Percentiles rank a stretch among this genome's conserved stretches.
phyloP scores from a whole-genome alignment of 2,329 filamentous ascomycete genomes.

The Nemania sp. region DNA sequence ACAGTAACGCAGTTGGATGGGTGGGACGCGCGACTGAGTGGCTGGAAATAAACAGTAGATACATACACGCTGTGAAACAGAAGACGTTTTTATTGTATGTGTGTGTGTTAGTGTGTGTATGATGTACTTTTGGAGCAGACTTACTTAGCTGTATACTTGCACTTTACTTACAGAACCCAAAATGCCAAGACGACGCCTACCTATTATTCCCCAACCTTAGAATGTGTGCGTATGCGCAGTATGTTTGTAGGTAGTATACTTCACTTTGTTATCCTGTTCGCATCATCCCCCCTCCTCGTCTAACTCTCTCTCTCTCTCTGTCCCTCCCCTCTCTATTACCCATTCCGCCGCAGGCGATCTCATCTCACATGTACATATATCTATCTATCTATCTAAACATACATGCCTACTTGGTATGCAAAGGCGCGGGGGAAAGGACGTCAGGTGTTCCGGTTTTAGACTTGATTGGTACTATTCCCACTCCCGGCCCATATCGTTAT shows the following conservation, averaged over 20 bases:
- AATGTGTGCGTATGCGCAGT: not conserved
- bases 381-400: constrained; percentile 3
- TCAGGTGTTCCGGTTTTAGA: constrained; percentile 31
- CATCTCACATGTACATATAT: constrained; percentile 34
- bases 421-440: constrained; percentile 19
- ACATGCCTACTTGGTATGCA: constrained; percentile 5
- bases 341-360: constrained; percentile 35
- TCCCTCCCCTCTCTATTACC: constrained; percentile 16
- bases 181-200: constrained; percentile 12
- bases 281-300: not conserved
- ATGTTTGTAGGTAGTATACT: not conserved
- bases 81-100: not conserved
- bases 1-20: constrained; percentile 33
- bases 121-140: not conserved
- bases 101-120: too few species aligned
- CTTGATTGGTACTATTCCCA: constrained; percentile 23
- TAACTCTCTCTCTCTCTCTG: too few species aligned
- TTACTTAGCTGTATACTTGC: not conserved
- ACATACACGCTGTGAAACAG: constrained; percentile 7
- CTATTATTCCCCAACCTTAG: not conserved
- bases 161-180: constrained; percentile 4
- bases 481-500: constrained; percentile 5
- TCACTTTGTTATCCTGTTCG: constrained; percentile 4
- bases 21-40: constrained; percentile 22
- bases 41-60: constrained; percentile 14